Percentiles rank a stretch among this genome's conserved stretches.
Evolutionary conservation across 2,329 filamentous ascomycete genomes (phyloP).

Genomic region (Beauveria pseudobassiana): DNA sequence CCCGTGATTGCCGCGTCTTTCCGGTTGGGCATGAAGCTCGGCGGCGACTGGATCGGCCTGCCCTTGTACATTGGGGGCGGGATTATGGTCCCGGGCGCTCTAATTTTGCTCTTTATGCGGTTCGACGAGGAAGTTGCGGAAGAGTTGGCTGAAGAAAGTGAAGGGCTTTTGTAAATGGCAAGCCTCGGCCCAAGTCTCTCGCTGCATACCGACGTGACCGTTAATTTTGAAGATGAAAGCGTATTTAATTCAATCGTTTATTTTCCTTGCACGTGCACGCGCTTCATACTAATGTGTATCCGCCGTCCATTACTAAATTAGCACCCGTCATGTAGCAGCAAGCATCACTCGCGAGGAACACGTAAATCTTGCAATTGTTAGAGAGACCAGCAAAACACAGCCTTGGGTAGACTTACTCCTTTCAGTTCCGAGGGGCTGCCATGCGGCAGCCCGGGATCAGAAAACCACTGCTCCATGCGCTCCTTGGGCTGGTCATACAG

Average conservation of each 20-base stretch:
- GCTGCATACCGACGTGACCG: too few relatives aligned
- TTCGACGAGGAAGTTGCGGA: neutral
- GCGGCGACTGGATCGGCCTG: neutral
- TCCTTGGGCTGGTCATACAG: conserved; percentile 15
- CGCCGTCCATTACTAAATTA: conserved; percentile 40
- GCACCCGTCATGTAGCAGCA: conserved; percentile 41
- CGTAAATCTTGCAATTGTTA: conserved; percentile 28
- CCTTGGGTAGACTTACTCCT: neutral
- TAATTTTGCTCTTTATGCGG: neutral
- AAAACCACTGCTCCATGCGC: conserved; percentile 13
- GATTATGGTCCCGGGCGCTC: neutral
- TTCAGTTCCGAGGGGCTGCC: conserved; percentile 16
- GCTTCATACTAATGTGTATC: conserved; percentile 27
- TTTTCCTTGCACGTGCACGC: too few relatives aligned
- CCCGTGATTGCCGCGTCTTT: too few relatives aligned
- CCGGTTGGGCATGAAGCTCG: too few relatives aligned
- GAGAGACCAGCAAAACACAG: fast-evolving
- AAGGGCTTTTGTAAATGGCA: neutral
- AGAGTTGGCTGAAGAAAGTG: neutral
- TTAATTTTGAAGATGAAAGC: too few relatives aligned
- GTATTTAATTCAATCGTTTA: too few relatives aligned
- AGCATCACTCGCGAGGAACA: conserved; percentile 40
- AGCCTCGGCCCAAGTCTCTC: neutral
- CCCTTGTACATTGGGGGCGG: neutral
- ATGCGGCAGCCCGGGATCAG: conserved; percentile 16